These are phyloP conservation scores for Neocatenulostroma microsporum DNA, from an alignment of 2,329 filamentous ascomycete species.

Conservation along the genomic window DNA sequence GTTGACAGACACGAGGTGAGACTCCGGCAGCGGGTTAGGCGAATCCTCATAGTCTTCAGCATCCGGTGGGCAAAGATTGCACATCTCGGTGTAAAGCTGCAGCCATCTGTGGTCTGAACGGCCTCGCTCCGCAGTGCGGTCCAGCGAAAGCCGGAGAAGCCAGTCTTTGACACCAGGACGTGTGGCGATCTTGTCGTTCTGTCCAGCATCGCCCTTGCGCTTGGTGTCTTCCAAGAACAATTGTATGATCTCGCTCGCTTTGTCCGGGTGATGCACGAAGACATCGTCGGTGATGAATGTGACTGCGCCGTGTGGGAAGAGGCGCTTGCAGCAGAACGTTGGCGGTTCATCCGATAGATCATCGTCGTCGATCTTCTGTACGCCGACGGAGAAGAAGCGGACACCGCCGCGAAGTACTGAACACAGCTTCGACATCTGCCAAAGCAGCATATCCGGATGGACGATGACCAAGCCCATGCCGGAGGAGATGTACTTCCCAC, in stretches of 20 bases:
- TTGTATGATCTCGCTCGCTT: constrained; percentile 32
- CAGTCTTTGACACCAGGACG: constrained; percentile 25
- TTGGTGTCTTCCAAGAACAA: constrained; percentile 27
- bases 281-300: constrained; percentile 40
- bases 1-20: constrained; percentile 19
- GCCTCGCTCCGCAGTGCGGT: constrained; percentile 11
- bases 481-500: constrained; percentile 5
- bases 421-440: constrained; percentile 28
- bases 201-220: constrained; percentile 17
- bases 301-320: constrained; percentile 34
- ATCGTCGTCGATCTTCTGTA: constrained; percentile 16
- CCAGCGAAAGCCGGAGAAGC: constrained; percentile 13
- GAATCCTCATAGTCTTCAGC: constrained; percentile 14
- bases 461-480: constrained; percentile 23
- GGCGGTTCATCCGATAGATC: too few species aligned
- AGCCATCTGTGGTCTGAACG: constrained; percentile 11
- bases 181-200: constrained; percentile 20
- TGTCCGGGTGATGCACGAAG: constrained; percentile 31
- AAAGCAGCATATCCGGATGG: constrained; percentile 28
- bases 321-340: constrained; percentile 18
- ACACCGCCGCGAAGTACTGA: constrained; percentile 23
- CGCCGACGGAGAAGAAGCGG: constrained; percentile 30
- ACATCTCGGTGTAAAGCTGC: constrained; percentile 18
- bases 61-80: constrained; percentile 21
- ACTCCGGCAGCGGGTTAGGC: constrained; percentile 10